These are phyloP conservation scores for Cryphonectria nitschkei DNA, from an alignment of 2,329 filamentous ascomycete species.

Conservation along the genomic window DNA sequence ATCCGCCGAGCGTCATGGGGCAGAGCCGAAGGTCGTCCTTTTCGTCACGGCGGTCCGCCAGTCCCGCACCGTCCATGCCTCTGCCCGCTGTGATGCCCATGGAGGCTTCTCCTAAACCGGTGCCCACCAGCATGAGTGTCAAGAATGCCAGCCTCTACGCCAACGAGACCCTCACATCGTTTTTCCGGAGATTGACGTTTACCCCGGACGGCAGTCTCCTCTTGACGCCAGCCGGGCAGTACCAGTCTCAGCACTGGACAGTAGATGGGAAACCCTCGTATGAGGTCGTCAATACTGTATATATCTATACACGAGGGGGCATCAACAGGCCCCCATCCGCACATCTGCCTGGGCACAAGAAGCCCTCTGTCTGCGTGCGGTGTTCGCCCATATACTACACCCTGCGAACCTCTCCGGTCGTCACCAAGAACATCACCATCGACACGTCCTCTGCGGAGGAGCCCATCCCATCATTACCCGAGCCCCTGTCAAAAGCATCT, in stretches of 20 bases:
- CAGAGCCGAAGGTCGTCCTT: constrained; percentile 96
- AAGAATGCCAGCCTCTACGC: constrained; percentile 91
- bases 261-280: constrained; percentile 76
- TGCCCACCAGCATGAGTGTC: constrained; percentile 59
- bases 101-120: constrained; percentile 83
- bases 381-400: constrained; percentile 92
- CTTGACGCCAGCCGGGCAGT: constrained; percentile 93
- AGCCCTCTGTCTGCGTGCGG: constrained; percentile 92
- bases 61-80: constrained; percentile 90
- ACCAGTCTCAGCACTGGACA: constrained; percentile 74
- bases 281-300: constrained; percentile 95
- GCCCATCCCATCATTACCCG: constrained; percentile 79
- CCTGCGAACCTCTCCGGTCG: constrained; percentile 67
- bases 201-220: constrained; percentile 93
- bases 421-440: constrained; percentile 88
- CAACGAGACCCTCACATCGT: constrained; percentile 95
- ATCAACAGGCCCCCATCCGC: constrained; percentile 96
- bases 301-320: constrained; percentile 94
- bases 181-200: constrained; percentile 92
- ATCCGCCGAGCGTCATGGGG: constrained; percentile 85
- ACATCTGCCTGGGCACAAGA: constrained; percentile 95
- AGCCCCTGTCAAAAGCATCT: constrained; percentile 71
- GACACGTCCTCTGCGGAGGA: constrained; percentile 91
- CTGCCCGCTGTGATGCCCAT: constrained; percentile 94
- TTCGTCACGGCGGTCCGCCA: constrained; percentile 83